Evolutionary conservation across 208 protist species (phyloP).

Genomic region (Trypanosoma boissoni): DNA sequence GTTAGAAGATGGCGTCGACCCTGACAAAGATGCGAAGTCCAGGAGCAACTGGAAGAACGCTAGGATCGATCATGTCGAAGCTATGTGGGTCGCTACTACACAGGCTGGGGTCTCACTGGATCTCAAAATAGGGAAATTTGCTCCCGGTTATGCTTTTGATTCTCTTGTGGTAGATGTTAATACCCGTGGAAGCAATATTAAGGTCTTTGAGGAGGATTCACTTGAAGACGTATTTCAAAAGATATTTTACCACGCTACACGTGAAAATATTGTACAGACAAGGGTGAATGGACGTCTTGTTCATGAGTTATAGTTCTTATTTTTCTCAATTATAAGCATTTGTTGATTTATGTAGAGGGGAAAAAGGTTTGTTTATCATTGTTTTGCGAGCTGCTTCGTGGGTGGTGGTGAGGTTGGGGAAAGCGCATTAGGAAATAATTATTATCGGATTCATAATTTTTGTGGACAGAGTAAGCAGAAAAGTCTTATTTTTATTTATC

Average conservation of each 20-base stretch:
- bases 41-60: slow-evolving; percentile 28
- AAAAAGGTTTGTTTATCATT: no score
- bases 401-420: no score
- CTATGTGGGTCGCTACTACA: slow-evolving; percentile 88
- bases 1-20: slow-evolving; percentile 57
- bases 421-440: background rate
- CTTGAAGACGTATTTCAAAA: slow-evolving; percentile 71
- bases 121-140: slow-evolving; percentile 87
- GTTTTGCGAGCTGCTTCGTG: no score
- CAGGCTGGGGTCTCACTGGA: slow-evolving; percentile 83
- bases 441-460: background rate
- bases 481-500: background rate
- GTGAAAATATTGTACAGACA: slow-evolving; percentile 57
- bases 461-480: background rate
- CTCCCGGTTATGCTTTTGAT: slow-evolving; percentile 87
- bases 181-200: slow-evolving; percentile 36
- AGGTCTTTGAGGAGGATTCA: slow-evolving; percentile 59
- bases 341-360: no score
- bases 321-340: background rate
- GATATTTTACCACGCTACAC: slow-evolving; percentile 63
- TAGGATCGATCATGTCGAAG: slow-evolving; percentile 54
- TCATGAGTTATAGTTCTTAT: slow-evolving; percentile 19
- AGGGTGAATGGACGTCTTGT: slow-evolving; percentile 68
- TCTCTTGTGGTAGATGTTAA: slow-evolving; percentile 75
- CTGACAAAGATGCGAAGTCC: slow-evolving; percentile 19